Percentiles rank a stretch among this genome's conserved stretches.
Evolutionary conservation across 352 stramenopile genomes (phyloP).

Genomic region (Globisporangium takayamanum): DNA sequence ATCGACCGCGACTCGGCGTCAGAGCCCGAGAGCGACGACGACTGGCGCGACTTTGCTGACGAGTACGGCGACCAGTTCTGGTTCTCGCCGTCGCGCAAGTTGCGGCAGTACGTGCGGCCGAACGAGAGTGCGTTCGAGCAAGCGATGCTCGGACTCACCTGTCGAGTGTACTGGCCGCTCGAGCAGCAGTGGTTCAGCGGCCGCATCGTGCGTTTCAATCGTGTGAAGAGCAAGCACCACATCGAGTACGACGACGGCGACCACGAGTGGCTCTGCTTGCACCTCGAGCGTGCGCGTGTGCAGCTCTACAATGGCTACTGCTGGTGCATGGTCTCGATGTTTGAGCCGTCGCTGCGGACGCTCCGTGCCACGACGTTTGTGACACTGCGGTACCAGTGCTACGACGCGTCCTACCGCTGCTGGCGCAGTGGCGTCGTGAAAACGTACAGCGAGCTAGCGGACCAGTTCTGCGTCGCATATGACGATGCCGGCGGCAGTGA

Average conservation of each 20-base stretch:
- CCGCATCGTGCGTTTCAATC: conserved; percentile 43
- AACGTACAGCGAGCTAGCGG: conserved; percentile 45
- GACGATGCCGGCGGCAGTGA: conserved; percentile 21
- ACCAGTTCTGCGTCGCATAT: conserved; percentile 50
- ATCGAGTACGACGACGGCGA: conserved; percentile 74
- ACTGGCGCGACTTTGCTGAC: conserved; percentile 69
- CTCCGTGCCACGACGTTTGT: conserved; percentile 55
- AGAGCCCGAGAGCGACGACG: conserved; percentile 65
- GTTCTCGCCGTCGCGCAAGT: conserved; percentile 71
- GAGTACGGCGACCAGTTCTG: conserved; percentile 62
- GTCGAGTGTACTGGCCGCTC: conserved; percentile 65
- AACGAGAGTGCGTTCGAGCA: conserved; percentile 52
- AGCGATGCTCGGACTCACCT: conserved; percentile 48
- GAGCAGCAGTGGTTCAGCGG: conserved; percentile 76
- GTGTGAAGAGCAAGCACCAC: conserved; percentile 55
- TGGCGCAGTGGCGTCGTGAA: conserved; percentile 46
- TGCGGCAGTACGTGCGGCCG: conserved; percentile 52
- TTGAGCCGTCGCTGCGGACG: conserved; percentile 38
- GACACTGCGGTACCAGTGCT: conserved; percentile 38
- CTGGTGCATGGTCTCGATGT: conserved; percentile 70
- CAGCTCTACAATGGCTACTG: conserved; percentile 65
- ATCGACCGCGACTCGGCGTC: conserved; percentile 67
- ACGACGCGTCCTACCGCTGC: conserved; percentile 35
- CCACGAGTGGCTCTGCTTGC: conserved; percentile 63
- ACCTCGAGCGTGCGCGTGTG: conserved; percentile 30